Percentiles rank a stretch among this genome's conserved stretches.
These are phyloP conservation scores for Apiotrichum sp. DNA, from an alignment of 1,284 basidiomycete species.

Conservation along the genomic window DNA sequence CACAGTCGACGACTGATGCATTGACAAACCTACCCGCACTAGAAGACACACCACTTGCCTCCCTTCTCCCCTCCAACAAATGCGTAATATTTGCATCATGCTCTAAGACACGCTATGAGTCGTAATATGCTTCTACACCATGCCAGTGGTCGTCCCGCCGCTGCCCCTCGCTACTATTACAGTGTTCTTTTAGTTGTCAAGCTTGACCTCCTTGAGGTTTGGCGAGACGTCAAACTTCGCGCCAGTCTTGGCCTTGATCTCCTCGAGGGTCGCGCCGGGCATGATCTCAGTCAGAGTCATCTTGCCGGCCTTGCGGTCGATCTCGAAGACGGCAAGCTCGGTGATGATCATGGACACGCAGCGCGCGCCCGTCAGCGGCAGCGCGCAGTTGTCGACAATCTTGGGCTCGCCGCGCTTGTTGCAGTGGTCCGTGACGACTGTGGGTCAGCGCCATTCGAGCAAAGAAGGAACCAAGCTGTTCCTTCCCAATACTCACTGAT, in stretches of 20 bases:
- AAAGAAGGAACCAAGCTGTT: slow-evolving; percentile 62
- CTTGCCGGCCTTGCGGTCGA: slow-evolving; percentile 66
- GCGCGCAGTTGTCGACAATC: slow-evolving; percentile 69
- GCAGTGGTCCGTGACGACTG: slow-evolving; percentile 52
- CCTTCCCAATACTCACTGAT: slow-evolving; percentile 63
- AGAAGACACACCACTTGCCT: background rate
- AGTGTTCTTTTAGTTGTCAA: background rate
- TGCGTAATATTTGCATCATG: background rate
- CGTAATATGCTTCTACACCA: background rate
- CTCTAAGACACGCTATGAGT: background rate
- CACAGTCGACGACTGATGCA: too few species aligned
- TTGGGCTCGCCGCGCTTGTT: slow-evolving; percentile 85
- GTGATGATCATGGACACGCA: slow-evolving; percentile 85
- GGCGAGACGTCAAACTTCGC: slow-evolving; percentile 39
- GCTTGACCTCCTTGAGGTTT: background rate
- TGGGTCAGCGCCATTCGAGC: background rate
- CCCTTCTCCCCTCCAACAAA: too few species aligned
- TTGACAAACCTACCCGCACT: too few species aligned
- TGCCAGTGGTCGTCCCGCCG: background rate
- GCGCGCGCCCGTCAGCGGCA: slow-evolving; percentile 79
- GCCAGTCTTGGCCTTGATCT: slow-evolving; percentile 75
- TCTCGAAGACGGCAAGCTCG: slow-evolving; percentile 75
- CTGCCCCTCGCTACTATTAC: too few species aligned
- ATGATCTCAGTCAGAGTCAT: slow-evolving; percentile 73
- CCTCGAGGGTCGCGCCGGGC: slow-evolving; percentile 68